phyloP scores from a whole-genome alignment of 768 basidiomycete genomes.

The Trametopsis cervina region DNA sequence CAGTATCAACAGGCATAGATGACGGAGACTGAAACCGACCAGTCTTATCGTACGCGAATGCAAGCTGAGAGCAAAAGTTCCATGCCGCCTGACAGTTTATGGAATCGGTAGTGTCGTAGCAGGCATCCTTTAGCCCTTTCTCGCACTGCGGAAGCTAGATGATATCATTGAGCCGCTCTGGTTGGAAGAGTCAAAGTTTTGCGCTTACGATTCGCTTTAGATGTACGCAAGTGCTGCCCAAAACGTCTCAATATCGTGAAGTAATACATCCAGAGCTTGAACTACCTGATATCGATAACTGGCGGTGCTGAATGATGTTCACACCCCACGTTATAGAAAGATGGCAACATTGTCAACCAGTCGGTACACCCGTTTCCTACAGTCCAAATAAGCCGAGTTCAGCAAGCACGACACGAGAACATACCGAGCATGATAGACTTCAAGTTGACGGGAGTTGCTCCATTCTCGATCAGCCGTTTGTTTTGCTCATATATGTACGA shows the following conservation, averaged over 20 bases:
- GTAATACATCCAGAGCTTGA: not conserved
- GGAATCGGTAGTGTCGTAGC: conserved; percentile 36
- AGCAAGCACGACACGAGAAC: too few species aligned
- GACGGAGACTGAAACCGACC: conserved; percentile 20
- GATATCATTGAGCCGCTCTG: too few species aligned
- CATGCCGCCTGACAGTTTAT: conserved; percentile 36
- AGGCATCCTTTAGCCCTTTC: conserved; percentile 30
- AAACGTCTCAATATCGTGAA: not conserved
- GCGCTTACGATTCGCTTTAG: conserved; percentile 38
- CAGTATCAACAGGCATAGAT: not conserved
- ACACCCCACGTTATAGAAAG: conserved; percentile 51
- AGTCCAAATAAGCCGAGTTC: too few species aligned
- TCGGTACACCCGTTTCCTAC: conserved; percentile 42
- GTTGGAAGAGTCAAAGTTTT: too few species aligned
- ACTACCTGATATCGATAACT: conserved; percentile 38
- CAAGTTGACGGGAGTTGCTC: conserved; percentile 42
- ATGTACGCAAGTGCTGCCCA: conserved; percentile 29
- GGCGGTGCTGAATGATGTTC: conserved; percentile 35
- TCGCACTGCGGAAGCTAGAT: conserved; percentile 34
- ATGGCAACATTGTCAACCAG: conserved; percentile 29
- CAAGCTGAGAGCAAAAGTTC: conserved; percentile 29
- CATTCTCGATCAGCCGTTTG: conserved; percentile 32
- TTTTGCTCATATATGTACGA: conserved; percentile 45
- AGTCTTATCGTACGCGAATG: conserved; percentile 22
- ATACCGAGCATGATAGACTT: conserved; percentile 43